Base-by-base conservation (phyloP, 1,284 basidiomycete species). In the Entoloma clypeatum region DNA sequence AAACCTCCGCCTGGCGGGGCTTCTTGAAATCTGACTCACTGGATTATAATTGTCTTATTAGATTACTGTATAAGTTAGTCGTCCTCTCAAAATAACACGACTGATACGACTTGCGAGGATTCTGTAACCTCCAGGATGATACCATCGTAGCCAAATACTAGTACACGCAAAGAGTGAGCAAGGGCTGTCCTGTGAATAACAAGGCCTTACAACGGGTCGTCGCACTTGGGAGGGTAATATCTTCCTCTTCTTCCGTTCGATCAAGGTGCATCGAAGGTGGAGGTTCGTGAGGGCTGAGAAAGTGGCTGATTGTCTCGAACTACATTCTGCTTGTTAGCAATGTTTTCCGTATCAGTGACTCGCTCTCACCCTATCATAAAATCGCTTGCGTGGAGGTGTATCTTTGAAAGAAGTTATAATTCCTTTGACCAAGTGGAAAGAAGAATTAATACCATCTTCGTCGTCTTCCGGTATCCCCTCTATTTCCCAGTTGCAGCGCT, bases 401-500 rank as follows among this genome's bases (percentile, higher is more conserved):
- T 86, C 82, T 87, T 43, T 0, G 25, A 28, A 30, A 39, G 42
- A 42, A 28, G 39, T 51, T 5, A 48, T 34, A 10, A 35, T 44
- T n/a, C n/a, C n/a, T n/a, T n/a, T n/a, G n/a, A n/a, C n/a, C n/a
- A 27, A 18, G 31, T 17, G 22, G 18, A 16, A 18, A 17, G 24
- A 34, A 16, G 29, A 32, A 40, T 41, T 48, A 24, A 44, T 44
- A 82, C 82, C 82, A 58, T 85, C 81, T 64, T 86, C 81, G 42
- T 86, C 80, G 44, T 89, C 86, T 62, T 86, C 84, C 19, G 81
- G 78, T 41, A 63, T 69, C 7, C 78, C 81, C 57, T 84, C 77
- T 22, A 94, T 75, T 53, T 84, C 78, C 91, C 91, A 94, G 25
- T 84, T 86, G 62, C 91, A 93, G 13, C 90, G 81, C 54, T 92